Percentiles rank a stretch among this genome's conserved stretches.
Conservation (phyloP, 345 rosid species). For the Hirschfeldia incana region DNA sequence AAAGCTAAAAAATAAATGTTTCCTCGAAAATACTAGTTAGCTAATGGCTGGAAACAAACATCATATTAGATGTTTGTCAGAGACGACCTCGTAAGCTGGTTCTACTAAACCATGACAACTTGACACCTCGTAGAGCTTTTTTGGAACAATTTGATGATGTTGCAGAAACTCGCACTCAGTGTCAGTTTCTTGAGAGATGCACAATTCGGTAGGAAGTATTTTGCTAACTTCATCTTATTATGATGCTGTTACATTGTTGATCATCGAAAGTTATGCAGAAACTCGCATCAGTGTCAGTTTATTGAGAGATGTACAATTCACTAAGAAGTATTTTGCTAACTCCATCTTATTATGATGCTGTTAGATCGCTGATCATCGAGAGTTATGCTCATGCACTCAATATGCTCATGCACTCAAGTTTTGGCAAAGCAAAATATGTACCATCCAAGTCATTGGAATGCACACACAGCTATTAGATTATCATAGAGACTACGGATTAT, state of each 20-base stretch:
- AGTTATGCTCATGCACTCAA: too few species aligned
- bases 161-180: constrained; percentile 14
- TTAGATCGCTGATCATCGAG: too few species aligned
- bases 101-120: constrained; percentile 19
- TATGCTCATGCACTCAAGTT: too few species aligned
- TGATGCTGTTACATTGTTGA: too few species aligned
- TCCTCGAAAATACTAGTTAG: neutral
- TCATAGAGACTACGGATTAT: neutral
- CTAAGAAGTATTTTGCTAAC: too few species aligned
- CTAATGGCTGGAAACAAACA: neutral
- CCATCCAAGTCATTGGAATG: neutral
- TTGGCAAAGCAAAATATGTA: too few species aligned
- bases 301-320: too few species aligned
- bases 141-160: constrained; percentile 24
- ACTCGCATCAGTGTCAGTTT: too few species aligned
- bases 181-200: constrained; percentile 20
- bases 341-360: too few species aligned
- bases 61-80: neutral
- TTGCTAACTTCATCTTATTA: neutral
- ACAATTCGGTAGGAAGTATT: constrained; percentile 24
- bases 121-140: constrained; percentile 22
- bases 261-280: too few species aligned
- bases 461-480: neutral
- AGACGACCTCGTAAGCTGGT: neutral
- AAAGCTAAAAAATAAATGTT: neutral